phyloP scores from a whole-genome alignment of 106 monocot species.

The Allium sativum region DNA sequence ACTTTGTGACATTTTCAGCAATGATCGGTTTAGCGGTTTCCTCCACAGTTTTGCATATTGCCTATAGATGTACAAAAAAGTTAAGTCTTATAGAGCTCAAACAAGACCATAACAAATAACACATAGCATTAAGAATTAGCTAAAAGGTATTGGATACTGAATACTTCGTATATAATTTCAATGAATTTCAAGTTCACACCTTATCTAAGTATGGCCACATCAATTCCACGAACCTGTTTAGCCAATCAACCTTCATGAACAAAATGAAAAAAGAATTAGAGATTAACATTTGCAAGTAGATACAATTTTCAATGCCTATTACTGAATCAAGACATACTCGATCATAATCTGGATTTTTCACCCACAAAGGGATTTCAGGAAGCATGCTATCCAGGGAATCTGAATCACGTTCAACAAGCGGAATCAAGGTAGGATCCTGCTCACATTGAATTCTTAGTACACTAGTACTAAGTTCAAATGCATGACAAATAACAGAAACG shows the following conservation, averaged over 20 bases:
- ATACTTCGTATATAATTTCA: not conserved
- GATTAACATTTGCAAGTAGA: not conserved
- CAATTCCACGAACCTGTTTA: constrained; percentile 69
- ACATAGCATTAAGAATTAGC: constrained; percentile 2
- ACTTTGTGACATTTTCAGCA: constrained; percentile 79
- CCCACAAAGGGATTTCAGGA: constrained; percentile 88
- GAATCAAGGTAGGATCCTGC: constrained; percentile 46
- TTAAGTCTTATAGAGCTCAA: too few species aligned
- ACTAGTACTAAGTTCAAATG: too few species aligned
- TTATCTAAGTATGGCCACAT: constrained; percentile 99
- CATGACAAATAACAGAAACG: too few species aligned
- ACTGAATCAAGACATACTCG: constrained; percentile 35
- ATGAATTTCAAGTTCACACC: constrained; percentile 30
- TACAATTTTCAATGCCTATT: not conserved
- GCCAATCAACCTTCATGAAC: constrained; percentile 71
- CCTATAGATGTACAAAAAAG: constrained; percentile 16
- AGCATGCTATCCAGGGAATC: constrained; percentile 56
- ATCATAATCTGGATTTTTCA: constrained; percentile 90
- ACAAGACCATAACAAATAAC: not conserved
- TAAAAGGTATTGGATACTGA: not conserved
- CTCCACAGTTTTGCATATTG: constrained; percentile 73
- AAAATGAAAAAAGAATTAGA: not conserved
- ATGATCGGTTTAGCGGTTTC: constrained; percentile 85
- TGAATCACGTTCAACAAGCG: constrained; percentile 54
- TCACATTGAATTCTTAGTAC: not conserved